A percentile compares a stretch with the other conserved stretches of the same genome.
These are phyloP conservation scores for Kockovaella imperatae DNA, from an alignment of 768 basidiomycete species.

Conservation along the genomic window DNA sequence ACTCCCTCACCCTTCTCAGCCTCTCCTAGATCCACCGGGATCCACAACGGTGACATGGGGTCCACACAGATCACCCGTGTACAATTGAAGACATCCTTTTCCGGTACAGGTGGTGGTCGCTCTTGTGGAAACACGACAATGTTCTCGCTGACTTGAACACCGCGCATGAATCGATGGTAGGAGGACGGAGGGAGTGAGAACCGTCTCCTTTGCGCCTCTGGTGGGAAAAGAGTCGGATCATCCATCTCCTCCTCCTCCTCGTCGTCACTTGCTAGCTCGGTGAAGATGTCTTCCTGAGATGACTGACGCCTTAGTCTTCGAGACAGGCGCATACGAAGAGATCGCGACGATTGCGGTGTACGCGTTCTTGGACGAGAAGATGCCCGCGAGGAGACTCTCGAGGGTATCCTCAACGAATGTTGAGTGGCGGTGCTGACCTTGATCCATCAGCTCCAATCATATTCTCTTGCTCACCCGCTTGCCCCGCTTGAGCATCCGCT, in stretches of 20 bases:
- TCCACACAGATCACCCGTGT: too few relatives aligned
- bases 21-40: background rate
- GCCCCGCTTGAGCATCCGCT: conserved; percentile 22
- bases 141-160: too few relatives aligned
- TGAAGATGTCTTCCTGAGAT: conserved; percentile 23
- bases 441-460: background rate
- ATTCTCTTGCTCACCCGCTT: conserved; percentile 23
- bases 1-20: too few relatives aligned
- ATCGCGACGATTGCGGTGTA: background rate
- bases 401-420: background rate
- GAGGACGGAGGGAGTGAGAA: background rate
- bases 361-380: background rate
- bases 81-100: too few relatives aligned
- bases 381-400: background rate
- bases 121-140: too few relatives aligned
- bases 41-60: too few relatives aligned
- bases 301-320: conserved; percentile 8
- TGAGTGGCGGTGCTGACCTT: conserved; percentile 1
- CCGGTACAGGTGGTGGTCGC: too few relatives aligned
- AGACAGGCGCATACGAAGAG: conserved; percentile 7
- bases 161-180: background rate
- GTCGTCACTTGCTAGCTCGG: conserved; percentile 15
- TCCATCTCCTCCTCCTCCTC: conserved; percentile 9
- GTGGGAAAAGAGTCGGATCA: conserved; percentile 3
- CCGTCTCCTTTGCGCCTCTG: conserved; percentile 1